Evolutionary conservation across 306 rosid species (phyloP), one percentile per base, ranked within the genome.

Genomic region (Boehmeria nivea): DNA sequence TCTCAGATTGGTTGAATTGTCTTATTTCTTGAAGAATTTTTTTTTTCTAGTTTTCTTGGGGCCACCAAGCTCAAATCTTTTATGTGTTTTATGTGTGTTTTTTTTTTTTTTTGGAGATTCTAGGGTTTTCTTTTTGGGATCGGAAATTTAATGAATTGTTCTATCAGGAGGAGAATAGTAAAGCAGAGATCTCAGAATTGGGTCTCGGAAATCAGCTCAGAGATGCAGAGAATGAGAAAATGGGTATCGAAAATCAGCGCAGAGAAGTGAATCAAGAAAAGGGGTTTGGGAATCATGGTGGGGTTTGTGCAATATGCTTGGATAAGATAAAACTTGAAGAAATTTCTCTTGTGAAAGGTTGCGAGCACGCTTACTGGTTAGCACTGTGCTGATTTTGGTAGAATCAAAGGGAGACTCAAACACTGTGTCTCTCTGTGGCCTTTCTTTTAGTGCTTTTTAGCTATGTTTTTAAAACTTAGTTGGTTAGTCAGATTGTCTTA

Each of bases 361-460:
- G 97, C 87, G 95, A 88, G 85, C 97, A 88, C 65, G 93, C 91
- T n/a, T 88, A 88, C 83, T 85, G 97, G 95, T 88, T 69, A 60
- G 85, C 85, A 0, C 36, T 4, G 9, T 31, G 36, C 9, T 10
- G 36, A 0, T 10, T 10, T 31, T 31, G 36, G 2, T 31, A n/a
- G n/a, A n/a, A n/a, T n/a, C n/a, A n/a, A n/a, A n/a, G n/a, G n/a
- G n/a, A n/a, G n/a, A n/a, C n/a, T n/a, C n/a, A n/a, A n/a, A n/a
- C n/a, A n/a, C n/a, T n/a, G n/a, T n/a, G n/a, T n/a, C n/a, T n/a
- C n/a, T n/a, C n/a, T n/a, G n/a, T n/a, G n/a, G n/a, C n/a, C n/a
- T n/a, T n/a, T n/a, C n/a, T n/a, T n/a, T n/a, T n/a, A n/a, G n/a
- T n/a, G n/a, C n/a, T n/a, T n/a, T n/a, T n/a, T n/a, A n/a, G n/a